phyloP scores from a whole-genome alignment of 805 yeast genomes.

The Ogataea methylovora region DNA sequence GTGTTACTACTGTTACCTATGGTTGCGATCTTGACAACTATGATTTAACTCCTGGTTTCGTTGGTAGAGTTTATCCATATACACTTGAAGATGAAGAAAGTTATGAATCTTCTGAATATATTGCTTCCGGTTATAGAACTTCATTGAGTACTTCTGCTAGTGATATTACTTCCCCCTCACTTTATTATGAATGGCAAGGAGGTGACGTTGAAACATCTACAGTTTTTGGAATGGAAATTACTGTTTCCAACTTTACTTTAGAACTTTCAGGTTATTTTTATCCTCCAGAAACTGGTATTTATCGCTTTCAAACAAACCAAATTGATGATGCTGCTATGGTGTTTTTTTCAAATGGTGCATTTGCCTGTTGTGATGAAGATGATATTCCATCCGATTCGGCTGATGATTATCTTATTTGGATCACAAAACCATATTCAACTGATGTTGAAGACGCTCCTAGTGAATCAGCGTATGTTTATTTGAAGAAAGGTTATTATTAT shows the following conservation, averaged over 20 bases:
- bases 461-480: conserved; percentile 1
- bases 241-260: conserved; percentile 6
- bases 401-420: conserved; percentile 5
- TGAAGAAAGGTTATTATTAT: neutral
- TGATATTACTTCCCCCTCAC: conserved; percentile 3
- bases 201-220: too few relatives aligned
- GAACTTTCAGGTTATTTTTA: conserved; percentile 13
- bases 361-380: conserved; percentile 25
- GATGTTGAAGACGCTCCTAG: conserved; percentile 2
- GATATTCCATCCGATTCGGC: conserved; percentile 2
- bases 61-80: conserved; percentile 4
- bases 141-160: conserved; percentile 2
- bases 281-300: conserved; percentile 23
- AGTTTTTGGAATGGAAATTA: conserved; percentile 5
- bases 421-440: neutral
- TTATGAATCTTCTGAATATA: conserved; percentile 3
- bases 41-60: conserved; percentile 4
- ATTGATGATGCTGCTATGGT: conserved; percentile 28
- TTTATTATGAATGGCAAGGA: too few relatives aligned
- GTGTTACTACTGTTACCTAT: too few relatives aligned
- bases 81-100: conserved; percentile 1
- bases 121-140: conserved; percentile 2
- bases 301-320: conserved; percentile 11
- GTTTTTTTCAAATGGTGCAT: conserved; percentile 23
- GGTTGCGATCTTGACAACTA: neutral